phyloP scores from a whole-genome alignment of 2,329 filamentous ascomycete species.

The Mycocentrospora acerina region DNA sequence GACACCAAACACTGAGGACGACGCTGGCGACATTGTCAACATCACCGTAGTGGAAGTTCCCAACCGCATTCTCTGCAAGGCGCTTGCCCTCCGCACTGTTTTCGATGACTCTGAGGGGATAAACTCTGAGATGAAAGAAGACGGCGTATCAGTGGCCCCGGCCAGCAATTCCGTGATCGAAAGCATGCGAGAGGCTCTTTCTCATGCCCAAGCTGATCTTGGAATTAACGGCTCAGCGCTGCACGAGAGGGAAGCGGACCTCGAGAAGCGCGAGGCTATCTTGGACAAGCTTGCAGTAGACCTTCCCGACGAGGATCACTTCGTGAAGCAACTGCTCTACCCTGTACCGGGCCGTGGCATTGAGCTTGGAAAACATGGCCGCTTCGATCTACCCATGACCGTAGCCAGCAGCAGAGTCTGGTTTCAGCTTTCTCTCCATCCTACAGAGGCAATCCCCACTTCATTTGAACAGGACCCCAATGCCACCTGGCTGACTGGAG shows the following conservation, averaged over 20 bases:
- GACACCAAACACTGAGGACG: conserved; percentile 70
- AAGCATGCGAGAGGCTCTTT: conserved; percentile 82
- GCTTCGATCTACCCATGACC: conserved; percentile 73
- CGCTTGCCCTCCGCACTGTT: conserved; percentile 81
- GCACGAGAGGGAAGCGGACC: conserved; percentile 72
- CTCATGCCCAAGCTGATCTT: conserved; percentile 75
- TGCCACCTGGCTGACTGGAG: conserved; percentile 90
- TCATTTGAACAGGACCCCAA: conserved; percentile 71
- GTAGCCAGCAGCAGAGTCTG: conserved; percentile 86
- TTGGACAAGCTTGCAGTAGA: conserved; percentile 86
- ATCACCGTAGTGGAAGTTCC: conserved; percentile 88
- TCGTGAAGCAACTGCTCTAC: conserved; percentile 79
- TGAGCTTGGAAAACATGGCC: conserved; percentile 72
- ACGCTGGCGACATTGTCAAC: conserved; percentile 79
- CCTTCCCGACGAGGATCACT: conserved; percentile 78
- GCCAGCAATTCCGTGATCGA: conserved; percentile 80
- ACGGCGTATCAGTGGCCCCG: conserved; percentile 75
- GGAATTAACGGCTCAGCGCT: conserved; percentile 69
- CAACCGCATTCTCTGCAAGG: conserved; percentile 77
- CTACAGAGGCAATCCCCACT: conserved; percentile 80
- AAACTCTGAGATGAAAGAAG: conserved; percentile 95
- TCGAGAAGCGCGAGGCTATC: conserved; percentile 79
- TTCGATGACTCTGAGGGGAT: conserved; percentile 94
- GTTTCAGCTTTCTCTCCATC: conserved; percentile 92
- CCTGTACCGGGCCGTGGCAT: conserved; percentile 78